Percentiles rank a stretch among this genome's conserved stretches.
These are phyloP conservation scores for Buddleja alternifolia DNA, from an alignment of 257 asterid genomes.

Conservation along the genomic window DNA sequence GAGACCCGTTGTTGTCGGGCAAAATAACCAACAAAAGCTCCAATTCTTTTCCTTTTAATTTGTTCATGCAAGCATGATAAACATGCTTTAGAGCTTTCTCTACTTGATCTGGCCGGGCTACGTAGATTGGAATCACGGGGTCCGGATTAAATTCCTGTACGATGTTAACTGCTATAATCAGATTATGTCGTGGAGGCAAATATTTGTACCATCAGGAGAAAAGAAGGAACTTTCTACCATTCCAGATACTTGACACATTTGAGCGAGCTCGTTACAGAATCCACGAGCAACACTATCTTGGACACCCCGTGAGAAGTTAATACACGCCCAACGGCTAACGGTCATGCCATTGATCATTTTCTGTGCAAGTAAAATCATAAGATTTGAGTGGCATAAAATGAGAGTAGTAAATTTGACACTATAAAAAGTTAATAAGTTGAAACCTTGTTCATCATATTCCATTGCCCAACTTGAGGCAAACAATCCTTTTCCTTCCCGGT, in stretches of 20 bases:
- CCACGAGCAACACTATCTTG: slow-evolving; percentile 98
- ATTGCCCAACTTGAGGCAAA: slow-evolving; percentile 97
- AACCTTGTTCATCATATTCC: slow-evolving; percentile 99
- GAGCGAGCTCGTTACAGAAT: slow-evolving; percentile 89
- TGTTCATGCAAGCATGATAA: slow-evolving; percentile 71
- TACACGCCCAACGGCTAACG: slow-evolving; percentile 95
- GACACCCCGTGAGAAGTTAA: slow-evolving; percentile 93
- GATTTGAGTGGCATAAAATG: not conserved
- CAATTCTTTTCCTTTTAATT: slow-evolving; percentile 88
- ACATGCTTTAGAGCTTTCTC: slow-evolving; percentile 95
- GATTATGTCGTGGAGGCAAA: not conserved
- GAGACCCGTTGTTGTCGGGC: slow-evolving; percentile 92
- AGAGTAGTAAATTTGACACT: not conserved
- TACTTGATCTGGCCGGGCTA: slow-evolving; percentile 91
- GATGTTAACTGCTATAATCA: not conserved
- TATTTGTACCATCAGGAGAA: not conserved
- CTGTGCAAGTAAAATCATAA: slow-evolving; percentile 44
- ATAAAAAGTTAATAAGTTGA: not conserved
- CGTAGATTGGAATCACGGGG: slow-evolving; percentile 84
- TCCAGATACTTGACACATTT: slow-evolving; percentile 99
- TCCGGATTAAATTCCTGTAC: slow-evolving; percentile 84
- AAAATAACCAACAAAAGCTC: slow-evolving; percentile 90
- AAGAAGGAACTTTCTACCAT: slow-evolving; percentile 56
- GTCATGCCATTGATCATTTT: slow-evolving; percentile 99
- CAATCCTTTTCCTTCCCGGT: slow-evolving; percentile 96